Percentiles rank a stretch among this genome's conserved stretches.
Evolutionary conservation across 2,329 filamentous ascomycete species (phyloP).

Genomic region (Thyridium curvatum): DNA sequence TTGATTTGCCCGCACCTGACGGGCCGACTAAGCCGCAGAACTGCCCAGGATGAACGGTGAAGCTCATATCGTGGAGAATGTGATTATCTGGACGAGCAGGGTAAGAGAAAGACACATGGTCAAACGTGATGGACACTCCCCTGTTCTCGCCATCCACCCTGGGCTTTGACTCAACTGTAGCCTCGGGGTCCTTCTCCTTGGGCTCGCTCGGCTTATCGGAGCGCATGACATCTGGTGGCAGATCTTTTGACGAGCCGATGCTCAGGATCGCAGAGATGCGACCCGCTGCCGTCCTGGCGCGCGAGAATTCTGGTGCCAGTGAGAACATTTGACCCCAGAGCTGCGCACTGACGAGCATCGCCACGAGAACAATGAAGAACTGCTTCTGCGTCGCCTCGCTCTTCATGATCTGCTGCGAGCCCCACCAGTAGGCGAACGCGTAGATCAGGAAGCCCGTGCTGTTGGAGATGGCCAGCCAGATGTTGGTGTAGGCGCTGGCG

Average conservation of each 20-base stretch:
- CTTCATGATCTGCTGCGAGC: constrained; percentile 60
- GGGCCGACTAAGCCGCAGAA: constrained; percentile 38
- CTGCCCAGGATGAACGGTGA: constrained; percentile 28
- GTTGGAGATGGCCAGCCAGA: constrained; percentile 56
- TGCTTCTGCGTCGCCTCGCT: constrained; percentile 58
- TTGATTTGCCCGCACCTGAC: constrained; percentile 40
- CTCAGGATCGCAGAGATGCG: constrained; percentile 48
- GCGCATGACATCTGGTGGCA: constrained; percentile 4
- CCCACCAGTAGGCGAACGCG: constrained; percentile 77
- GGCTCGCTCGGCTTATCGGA: constrained; percentile 8
- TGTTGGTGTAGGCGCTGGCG: constrained; percentile 44
- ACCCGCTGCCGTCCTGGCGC: constrained; percentile 54
- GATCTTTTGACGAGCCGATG: constrained; percentile 21
- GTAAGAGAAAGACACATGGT: constrained; percentile 53
- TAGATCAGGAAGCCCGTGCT: constrained; percentile 62
- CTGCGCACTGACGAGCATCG: constrained; percentile 67
- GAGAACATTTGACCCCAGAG: constrained; percentile 70
- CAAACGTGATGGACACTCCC: constrained; percentile 46
- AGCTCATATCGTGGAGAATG: constrained; percentile 34
- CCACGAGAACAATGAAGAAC: constrained; percentile 70
- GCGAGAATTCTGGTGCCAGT: constrained; percentile 67
- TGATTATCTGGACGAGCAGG: constrained; percentile 48
- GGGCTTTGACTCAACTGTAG: constrained; percentile 18
- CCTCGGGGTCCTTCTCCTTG: constrained; percentile 30
- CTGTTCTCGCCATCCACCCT: constrained; percentile 13